Evolutionary conservation across 176 grass and related monocot species (phyloP).

Genomic region (Lolium rigidum): DNA sequence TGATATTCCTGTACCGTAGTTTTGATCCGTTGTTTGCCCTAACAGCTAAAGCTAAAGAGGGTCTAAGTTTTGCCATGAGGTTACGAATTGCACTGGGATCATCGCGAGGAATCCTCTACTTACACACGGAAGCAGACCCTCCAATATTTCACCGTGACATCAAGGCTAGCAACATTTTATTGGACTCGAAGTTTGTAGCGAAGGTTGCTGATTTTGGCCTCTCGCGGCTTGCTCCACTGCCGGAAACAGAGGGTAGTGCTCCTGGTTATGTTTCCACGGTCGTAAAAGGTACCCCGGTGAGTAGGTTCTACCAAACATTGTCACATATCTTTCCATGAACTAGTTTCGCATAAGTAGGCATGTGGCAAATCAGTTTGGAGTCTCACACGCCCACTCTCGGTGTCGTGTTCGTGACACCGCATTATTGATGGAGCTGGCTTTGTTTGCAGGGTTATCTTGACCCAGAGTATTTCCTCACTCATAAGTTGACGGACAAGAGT

Average conservation of each 20-base stretch:
- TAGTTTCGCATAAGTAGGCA: too few relatives aligned
- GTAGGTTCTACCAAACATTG: conserved; percentile 34
- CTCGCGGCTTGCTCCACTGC: conserved; percentile 63
- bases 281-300: conserved; percentile 81
- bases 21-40: too few relatives aligned
- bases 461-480: conserved; percentile 85
- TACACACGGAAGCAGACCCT: conserved; percentile 26
- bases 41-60: conserved; percentile 63
- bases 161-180: conserved; percentile 6
- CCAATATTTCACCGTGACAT: conserved; percentile 17
- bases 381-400: too few relatives aligned
- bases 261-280: conserved; percentile 72
- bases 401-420: not conserved
- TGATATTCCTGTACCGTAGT: too few relatives aligned
- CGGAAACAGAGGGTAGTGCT: conserved; percentile 53
- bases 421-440: not conserved
- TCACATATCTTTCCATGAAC: not conserved
- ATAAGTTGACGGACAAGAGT: conserved; percentile 78
- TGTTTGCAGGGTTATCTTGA: conserved; percentile 79
- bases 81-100: conserved; percentile 69
- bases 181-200: conserved; percentile 66
- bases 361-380: too few relatives aligned
- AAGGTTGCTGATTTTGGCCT: conserved; percentile 87
- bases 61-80: conserved; percentile 70
- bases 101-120: conserved; percentile 62